phyloP scores from a whole-genome alignment of 2,329 filamentous ascomycete genomes.

The Macrophomina phaseolina region DNA sequence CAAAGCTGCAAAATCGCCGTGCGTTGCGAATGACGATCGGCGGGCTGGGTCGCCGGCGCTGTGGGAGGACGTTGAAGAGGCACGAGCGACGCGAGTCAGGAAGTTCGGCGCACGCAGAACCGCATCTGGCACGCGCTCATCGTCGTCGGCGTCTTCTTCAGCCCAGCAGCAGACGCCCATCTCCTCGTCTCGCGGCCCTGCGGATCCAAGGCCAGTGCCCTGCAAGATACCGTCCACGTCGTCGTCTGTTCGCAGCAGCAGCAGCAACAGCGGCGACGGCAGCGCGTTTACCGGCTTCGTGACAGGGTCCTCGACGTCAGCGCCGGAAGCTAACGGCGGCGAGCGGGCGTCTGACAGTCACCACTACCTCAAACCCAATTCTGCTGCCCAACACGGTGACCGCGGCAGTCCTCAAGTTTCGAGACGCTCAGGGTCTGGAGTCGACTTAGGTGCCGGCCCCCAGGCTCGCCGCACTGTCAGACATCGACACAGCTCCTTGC shows the following conservation, averaged over 20 bases:
- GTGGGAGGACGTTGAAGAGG: constrained; percentile 24
- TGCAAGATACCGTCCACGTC: constrained; percentile 16
- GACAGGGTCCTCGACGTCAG: constrained; percentile 2
- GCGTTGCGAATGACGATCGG: constrained; percentile 26
- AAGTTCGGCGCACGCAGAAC: constrained; percentile 8
- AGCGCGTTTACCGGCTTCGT: not conserved
- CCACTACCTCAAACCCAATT: constrained; percentile 11
- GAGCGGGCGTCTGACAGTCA: not conserved
- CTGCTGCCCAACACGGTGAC: constrained; percentile 15
- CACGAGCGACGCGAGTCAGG: constrained; percentile 26
- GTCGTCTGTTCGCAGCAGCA: constrained; percentile 10
- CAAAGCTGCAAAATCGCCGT: constrained; percentile 21
- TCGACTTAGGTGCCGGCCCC: constrained; percentile 2
- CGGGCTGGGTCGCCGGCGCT: constrained; percentile 18
- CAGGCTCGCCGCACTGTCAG: constrained; percentile 3
- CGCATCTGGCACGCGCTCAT: constrained; percentile 22
- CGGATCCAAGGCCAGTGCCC: not conserved
- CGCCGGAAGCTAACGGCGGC: constrained; percentile 6
- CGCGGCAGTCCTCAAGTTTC: constrained; percentile 11
- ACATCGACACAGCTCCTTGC: constrained; percentile 41
- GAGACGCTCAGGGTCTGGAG: constrained; percentile 14
- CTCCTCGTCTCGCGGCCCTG: constrained; percentile 1
- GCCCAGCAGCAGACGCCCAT: constrained; percentile 1
- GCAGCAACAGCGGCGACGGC: not conserved
- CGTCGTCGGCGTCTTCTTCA: constrained; percentile 17